phyloP scores from a whole-genome alignment of 371 early-diverging fungal genomes.

The Conidiobolus incongruus region DNA sequence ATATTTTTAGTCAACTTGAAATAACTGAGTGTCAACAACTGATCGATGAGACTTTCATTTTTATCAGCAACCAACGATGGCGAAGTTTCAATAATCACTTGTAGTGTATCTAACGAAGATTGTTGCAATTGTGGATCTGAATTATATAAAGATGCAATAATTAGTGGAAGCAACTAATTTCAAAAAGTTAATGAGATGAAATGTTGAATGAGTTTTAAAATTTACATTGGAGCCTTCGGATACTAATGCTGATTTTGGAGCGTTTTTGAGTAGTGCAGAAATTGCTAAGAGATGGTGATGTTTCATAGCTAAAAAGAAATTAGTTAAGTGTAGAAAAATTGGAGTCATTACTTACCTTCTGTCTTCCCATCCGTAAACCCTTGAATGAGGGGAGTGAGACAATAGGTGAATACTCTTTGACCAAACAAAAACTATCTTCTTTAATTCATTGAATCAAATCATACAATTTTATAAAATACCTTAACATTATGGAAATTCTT shows the following conservation, averaged over 20 bases:
- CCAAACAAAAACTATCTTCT: constrained; percentile 58
- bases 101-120: constrained; percentile 51
- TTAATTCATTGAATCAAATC: too few species aligned
- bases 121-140: constrained; percentile 35
- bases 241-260: constrained; percentile 59
- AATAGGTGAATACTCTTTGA: constrained; percentile 56
- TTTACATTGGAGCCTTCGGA: constrained; percentile 48
- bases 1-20: constrained; percentile 18
- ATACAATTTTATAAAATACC: too few species aligned
- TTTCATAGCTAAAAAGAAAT: too few species aligned
- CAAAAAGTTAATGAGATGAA: not conserved
- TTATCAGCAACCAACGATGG: constrained; percentile 32
- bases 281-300: constrained; percentile 52
- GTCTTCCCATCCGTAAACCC: constrained; percentile 22
- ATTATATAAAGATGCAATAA: constrained; percentile 39
- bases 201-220: constrained; percentile 1
- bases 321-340: too few species aligned
- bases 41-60: constrained; percentile 19
- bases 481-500: constrained; percentile 36
- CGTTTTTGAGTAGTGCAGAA: constrained; percentile 52
- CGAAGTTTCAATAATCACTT: constrained; percentile 26
- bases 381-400: constrained; percentile 38
- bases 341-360: too few species aligned
- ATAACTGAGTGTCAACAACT: constrained; percentile 16
- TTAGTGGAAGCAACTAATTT: constrained; percentile 39